A percentile compares a stretch with the other conserved stretches of the same genome.
phyloP scores from a whole-genome alignment of 78 protist genomes.

The Parvularia atlantis region DNA sequence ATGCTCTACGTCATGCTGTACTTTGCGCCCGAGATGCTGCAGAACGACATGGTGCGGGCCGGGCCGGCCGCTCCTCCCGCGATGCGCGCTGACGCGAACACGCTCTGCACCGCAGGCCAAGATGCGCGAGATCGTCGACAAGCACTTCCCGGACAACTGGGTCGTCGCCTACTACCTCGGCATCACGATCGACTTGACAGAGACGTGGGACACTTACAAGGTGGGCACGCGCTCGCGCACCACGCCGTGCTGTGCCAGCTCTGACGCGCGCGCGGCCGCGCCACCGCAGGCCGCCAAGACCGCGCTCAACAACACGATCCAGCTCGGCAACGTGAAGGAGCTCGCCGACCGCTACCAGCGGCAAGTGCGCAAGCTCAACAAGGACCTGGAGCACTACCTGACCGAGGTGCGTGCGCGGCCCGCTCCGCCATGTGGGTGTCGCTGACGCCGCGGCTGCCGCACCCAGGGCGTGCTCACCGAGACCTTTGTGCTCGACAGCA shows the following conservation, averaged over 20 bases:
- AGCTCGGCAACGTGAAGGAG: conserved; percentile 10
- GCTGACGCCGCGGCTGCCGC: background rate
- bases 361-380: background rate
- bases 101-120: no score
- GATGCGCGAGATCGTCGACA: conserved; percentile 96
- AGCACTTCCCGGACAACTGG: conserved; percentile 93
- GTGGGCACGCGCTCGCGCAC: conserved; percentile 2
- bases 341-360: background rate
- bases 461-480: conserved; percentile 68
- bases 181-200: conserved; percentile 72
- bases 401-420: conserved; percentile 14
- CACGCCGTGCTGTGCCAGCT: background rate
- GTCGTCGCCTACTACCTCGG: conserved; percentile 92
- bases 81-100: no score
- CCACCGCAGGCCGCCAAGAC: conserved; percentile 78
- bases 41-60: conserved; percentile 43
- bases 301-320: conserved; percentile 79
- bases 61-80: background rate
- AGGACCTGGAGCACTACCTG: conserved; percentile 21
- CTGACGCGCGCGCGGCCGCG: background rate
- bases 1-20: conserved; percentile 87
- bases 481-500: conserved; percentile 70
- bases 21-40: conserved; percentile 79
- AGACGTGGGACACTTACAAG: conserved; percentile 74
- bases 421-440: background rate